phyloP scores from a whole-genome alignment of 1,284 basidiomycete species.

The Austroboletus niveus region DNA sequence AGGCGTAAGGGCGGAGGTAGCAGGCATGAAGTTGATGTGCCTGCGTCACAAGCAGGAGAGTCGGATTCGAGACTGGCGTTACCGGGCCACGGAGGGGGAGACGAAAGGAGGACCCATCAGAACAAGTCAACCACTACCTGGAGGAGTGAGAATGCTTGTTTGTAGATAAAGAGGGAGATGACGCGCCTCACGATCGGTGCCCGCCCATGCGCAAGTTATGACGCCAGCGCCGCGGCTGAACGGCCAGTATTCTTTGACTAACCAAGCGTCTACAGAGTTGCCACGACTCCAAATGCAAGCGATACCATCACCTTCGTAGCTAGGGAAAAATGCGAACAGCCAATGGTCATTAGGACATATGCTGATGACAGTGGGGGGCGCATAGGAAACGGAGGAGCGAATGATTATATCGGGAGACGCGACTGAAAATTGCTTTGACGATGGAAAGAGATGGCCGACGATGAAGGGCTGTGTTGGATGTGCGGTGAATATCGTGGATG shows the following conservation, averaged over 20 bases:
- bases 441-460: constrained; percentile 65
- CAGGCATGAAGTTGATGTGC: constrained; percentile 50
- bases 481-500: constrained; percentile 65
- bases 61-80: constrained; percentile 47
- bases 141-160: background rate
- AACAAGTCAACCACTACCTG: constrained; percentile 48
- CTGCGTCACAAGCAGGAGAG: constrained; percentile 57
- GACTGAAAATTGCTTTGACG: constrained; percentile 60
- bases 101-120: constrained; percentile 42
- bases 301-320: constrained; percentile 49
- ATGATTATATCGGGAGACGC: constrained; percentile 50
- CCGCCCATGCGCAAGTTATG: constrained; percentile 62
- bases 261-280: constrained; percentile 59
- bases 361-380: constrained; percentile 61
- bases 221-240: constrained; percentile 52
- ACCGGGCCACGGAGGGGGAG: constrained; percentile 53
- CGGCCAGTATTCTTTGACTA: constrained; percentile 55
- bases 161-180: background rate
- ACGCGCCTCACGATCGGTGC: constrained; percentile 55
- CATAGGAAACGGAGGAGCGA: constrained; percentile 47
- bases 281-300: constrained; percentile 67
- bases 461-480: constrained; percentile 60
- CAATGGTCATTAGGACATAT: constrained; percentile 56
- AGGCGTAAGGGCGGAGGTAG: constrained; percentile 44
- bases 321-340: constrained; percentile 75